Conservation (phyloP, 148 eudicot species). For the Chenopodium quinoa region DNA sequence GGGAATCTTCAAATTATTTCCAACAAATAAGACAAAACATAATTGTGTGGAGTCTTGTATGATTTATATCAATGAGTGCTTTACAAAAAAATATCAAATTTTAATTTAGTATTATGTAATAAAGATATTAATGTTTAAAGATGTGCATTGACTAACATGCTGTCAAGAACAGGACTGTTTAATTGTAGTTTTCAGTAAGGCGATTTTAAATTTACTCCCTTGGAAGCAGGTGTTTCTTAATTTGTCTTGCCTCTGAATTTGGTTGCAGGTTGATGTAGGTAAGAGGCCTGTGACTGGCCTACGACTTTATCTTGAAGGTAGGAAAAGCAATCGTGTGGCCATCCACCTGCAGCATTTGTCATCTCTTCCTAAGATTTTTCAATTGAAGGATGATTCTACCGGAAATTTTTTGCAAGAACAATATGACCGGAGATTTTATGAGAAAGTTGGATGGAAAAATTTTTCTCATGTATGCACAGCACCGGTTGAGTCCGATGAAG, state of each 20-base stretch:
- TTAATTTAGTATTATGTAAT: too few species aligned
- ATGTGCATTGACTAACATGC: too few species aligned
- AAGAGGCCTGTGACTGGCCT: conserved; percentile 95
- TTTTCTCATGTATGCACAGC: conserved; percentile 98
- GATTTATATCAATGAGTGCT: too few species aligned
- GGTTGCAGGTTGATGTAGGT: conserved; percentile 86
- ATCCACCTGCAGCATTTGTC: conserved; percentile 94
- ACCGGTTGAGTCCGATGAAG: conserved; percentile 89
- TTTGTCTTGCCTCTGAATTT: conserved; percentile 9
- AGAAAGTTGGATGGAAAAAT: conserved; percentile 94
- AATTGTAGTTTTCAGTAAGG: background rate
- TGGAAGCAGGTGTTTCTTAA: background rate
- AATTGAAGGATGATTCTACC: conserved; percentile 72
- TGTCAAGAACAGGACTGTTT: background rate
- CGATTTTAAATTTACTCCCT: background rate
- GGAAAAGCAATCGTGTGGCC: conserved; percentile 87
- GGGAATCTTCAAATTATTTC: too few species aligned
- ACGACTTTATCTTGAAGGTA: conserved; percentile 89
- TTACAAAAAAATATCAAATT: too few species aligned
- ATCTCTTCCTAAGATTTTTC: conserved; percentile 83
- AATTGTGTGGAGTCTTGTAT: too few species aligned
- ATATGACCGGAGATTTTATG: conserved; percentile 69
- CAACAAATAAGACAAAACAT: too few species aligned
- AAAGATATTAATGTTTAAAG: too few species aligned
- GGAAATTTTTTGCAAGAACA: conserved; percentile 55